Evolutionary conservation across 805 yeast genomes (phyloP), one percentile per base, ranked within the genome.

Genomic region (baker's yeast (Saccharomyces cerevisiae)): DNA sequence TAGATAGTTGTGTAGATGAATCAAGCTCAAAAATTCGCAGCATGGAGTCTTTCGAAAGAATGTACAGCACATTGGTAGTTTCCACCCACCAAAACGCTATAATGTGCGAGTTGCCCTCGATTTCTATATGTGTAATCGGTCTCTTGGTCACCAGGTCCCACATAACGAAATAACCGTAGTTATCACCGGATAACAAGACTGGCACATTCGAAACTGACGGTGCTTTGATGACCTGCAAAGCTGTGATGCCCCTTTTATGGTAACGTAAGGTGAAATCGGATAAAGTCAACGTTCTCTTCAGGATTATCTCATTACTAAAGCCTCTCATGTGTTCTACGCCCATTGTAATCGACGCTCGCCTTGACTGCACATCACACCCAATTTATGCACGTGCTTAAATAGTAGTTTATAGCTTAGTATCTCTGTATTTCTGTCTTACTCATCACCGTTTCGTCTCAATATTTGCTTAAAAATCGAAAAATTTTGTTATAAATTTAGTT

Each of bases 131-230:
- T 8, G 50, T 41, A 8, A 59, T 22, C 1, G 70, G 67, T 43
- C 70, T 61, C 47, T 70, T 61, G 4, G 64, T 65, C 1, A 65
- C 46, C 41, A 67, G 41, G 53, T 69, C 59, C 72, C 71, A 68
- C n/a, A 58, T 46, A 17, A 58, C 52, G 14, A 68, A 27, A 2
- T 24, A 41, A 3, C 73, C 73, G 0, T 50, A 28, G 6, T 57
- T 62, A 57, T 69, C 73, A 2, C 65, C 65, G 4, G 70, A 65
- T 3, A 65, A 28, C 13, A 69, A 53, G 10, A 49, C 28, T 1
- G 67, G 66, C 6, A 54, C 41, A 11, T 36, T 28, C 13, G 47
- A 13, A 24, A 46, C 48, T 2, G 22, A 17, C n/a, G 13, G n/a
- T 5, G 6, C 17, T n/a, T 26, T 11, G 2, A n/a, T 21, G 2